phyloP scores from a whole-genome alignment of 164 flowering plant genomes.

The Amborella trichopoda region DNA sequence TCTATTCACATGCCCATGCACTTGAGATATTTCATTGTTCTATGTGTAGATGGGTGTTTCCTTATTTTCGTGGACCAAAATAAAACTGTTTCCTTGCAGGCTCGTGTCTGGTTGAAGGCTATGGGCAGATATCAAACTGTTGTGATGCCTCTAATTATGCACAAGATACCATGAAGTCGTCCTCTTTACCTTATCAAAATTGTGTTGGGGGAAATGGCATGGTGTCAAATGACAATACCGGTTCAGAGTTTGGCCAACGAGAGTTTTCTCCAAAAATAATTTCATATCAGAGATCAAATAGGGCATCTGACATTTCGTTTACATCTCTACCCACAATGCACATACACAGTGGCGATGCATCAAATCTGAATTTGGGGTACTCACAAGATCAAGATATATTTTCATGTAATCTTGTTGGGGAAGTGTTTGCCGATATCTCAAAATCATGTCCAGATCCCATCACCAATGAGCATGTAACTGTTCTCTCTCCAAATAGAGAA shows the following conservation, averaged over 20 bases:
- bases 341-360: constrained; percentile 15
- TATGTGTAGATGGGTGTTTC: background rate
- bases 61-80: background rate
- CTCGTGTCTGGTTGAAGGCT: constrained; percentile 18
- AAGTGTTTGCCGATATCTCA: constrained; percentile 6
- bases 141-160: constrained; percentile 9
- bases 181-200: constrained; percentile 15
- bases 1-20: too few relatives aligned
- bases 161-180: constrained; percentile 3
- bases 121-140: constrained; percentile 17
- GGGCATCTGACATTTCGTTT: constrained; percentile 31
- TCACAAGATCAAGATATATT: constrained; percentile 6
- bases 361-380: constrained; percentile 3
- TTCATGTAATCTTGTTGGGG: constrained; percentile 12
- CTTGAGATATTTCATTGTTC: background rate
- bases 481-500: constrained; percentile 5
- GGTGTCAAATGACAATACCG: constrained; percentile 9
- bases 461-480: constrained; percentile 11
- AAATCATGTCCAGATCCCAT: constrained; percentile 37
- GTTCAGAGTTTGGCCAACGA: background rate
- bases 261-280: background rate
- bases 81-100: constrained; percentile 3
- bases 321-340: constrained; percentile 40
- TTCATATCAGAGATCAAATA: constrained; percentile 7
- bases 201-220: constrained; percentile 4